phyloP scores from a whole-genome alignment of 2,329 filamentous ascomycete species.

The Onygena corvina region DNA sequence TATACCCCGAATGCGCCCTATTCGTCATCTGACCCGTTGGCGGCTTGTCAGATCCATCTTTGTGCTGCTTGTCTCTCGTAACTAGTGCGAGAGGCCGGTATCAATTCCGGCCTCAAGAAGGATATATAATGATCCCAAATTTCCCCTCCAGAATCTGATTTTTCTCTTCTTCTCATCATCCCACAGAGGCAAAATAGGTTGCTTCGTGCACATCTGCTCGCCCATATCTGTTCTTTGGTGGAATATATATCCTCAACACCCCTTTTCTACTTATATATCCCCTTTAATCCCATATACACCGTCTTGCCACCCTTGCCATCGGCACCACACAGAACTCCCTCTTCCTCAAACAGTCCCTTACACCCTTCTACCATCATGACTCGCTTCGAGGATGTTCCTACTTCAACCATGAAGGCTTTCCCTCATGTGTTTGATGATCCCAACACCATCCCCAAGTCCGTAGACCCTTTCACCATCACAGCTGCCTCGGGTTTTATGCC shows the following conservation, averaged over 20 bases:
- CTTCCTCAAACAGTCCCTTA: not conserved
- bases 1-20: not conserved
- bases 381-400: constrained; percentile 22
- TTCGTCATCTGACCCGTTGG: constrained; percentile 11
- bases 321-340: not conserved
- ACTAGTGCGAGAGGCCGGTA: constrained; percentile 35
- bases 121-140: constrained; percentile 29
- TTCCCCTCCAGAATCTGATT: constrained; percentile 5
- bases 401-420: constrained; percentile 31
- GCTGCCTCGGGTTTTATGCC: constrained; percentile 37
- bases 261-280: constrained; percentile 15
- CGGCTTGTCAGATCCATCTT: constrained; percentile 20
- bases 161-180: constrained; percentile 24
- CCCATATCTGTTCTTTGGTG: not conserved
- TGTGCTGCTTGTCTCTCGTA: constrained; percentile 22
- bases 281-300: constrained; percentile 1
- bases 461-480: constrained; percentile 40
- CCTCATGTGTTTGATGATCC: constrained; percentile 37
- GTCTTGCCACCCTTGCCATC: not conserved
- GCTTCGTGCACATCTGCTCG: constrained; percentile 13
- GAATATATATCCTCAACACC: not conserved
- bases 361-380: constrained; percentile 24
- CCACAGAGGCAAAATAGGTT: constrained; percentile 11
- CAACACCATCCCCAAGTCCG: constrained; percentile 27
- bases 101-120: constrained; percentile 35